These are phyloP conservation scores for Lentinula detonsa DNA, from an alignment of 768 basidiomycete species.

Conservation along the genomic window DNA sequence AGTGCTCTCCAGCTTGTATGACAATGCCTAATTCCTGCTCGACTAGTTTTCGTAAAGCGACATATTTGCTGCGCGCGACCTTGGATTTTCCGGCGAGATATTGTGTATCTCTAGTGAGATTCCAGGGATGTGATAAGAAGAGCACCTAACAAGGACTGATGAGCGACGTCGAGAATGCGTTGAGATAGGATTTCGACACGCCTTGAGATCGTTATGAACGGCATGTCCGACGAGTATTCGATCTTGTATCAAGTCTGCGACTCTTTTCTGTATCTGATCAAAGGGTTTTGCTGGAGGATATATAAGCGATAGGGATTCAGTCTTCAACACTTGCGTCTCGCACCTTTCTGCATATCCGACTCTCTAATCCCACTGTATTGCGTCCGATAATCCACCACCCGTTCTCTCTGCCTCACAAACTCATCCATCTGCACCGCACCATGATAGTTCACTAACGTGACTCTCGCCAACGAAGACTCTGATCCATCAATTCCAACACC, in stretches of 20 bases:
- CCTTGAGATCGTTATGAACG: constrained; percentile 86
- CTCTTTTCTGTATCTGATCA: constrained; percentile 69
- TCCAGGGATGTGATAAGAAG: constrained; percentile 67
- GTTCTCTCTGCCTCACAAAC: constrained; percentile 82
- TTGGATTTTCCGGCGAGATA: constrained; percentile 52
- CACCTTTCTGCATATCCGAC: constrained; percentile 67
- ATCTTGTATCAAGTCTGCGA: constrained; percentile 71
- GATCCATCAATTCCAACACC: constrained; percentile 80
- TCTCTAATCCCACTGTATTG: constrained; percentile 81
- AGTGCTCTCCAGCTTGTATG: constrained; percentile 89
- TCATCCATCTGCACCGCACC: constrained; percentile 77
- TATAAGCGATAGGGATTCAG: not conserved
- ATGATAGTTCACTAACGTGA: constrained; percentile 85
- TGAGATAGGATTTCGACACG: constrained; percentile 18
- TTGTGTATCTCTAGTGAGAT: constrained; percentile 67
- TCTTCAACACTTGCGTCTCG: constrained; percentile 8
- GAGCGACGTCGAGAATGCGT: not conserved
- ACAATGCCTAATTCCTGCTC: constrained; percentile 70
- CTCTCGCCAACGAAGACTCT: constrained; percentile 84
- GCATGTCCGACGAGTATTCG: constrained; percentile 88
- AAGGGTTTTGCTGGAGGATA: constrained; percentile 61
- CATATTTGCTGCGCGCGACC: constrained; percentile 53
- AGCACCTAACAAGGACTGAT: constrained; percentile 32
- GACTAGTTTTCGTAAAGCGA: constrained; percentile 75
- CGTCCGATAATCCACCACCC: constrained; percentile 90